Evolutionary conservation across 2,329 filamentous ascomycete genomes (phyloP), one percentile per base, ranked within the genome.

Genomic region (Sordariomycetes sp.): DNA sequence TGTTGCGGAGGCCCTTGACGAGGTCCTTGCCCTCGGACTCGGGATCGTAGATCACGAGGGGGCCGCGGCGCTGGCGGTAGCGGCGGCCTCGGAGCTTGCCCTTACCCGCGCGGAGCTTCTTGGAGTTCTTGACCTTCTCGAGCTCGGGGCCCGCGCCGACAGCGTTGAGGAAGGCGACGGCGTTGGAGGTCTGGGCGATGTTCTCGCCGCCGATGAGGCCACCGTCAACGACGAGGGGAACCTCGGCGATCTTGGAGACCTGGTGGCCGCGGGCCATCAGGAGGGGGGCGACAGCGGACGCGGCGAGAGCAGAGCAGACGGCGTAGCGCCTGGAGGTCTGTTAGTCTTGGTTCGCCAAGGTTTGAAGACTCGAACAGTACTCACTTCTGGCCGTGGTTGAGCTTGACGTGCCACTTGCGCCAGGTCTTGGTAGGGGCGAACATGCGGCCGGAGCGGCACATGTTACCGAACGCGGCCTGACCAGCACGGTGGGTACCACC

Each of bases 371-470:
- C 11, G 40, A 22, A 18, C 25, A 53, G 58, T 34, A 76, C 85
- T 78, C 75, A 91, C 90, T 94, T 96, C 86, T 99, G 94, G 78
- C 89, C 89, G 79, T 95, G 86, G 86, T 96, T 96, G 86, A 99
- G 86, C 91, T 97, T 97, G 84, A 97, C 85, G 85, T 99, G 94
- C 95, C 94, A 99, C 85, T 96, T 97, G 78, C 94, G 86, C 95
- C 94, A 99, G 82, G 96, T 89, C 88, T 99, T 99, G 80, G 94
- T 99, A 68, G 94, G 94, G 69, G 94, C 94, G 82, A 99, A 99
- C 94, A 99, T 99, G 82, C 94, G 94, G 83, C 95, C 94, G 75
- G 93, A 96, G 78, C 94, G 92, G 83, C 94, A 99, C 91, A 93
- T 91, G 89, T 99, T 99, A 90, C 94, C 94, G 79, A 97, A 99